phyloP scores from a whole-genome alignment of 2,329 filamentous ascomycete species.

The Aureobasidium mangrovei region DNA sequence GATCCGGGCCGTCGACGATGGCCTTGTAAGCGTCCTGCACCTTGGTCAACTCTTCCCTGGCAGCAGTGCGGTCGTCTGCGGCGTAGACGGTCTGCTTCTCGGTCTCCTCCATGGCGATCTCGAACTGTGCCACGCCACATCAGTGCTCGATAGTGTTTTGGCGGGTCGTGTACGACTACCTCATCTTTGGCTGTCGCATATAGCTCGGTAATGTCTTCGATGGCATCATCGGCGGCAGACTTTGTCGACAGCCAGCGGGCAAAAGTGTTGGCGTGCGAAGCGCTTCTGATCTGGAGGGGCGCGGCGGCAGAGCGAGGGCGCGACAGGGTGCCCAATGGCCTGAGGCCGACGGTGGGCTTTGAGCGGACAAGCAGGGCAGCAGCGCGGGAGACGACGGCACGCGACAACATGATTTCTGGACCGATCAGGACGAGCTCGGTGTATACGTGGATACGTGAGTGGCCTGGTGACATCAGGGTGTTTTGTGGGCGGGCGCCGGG shows the following conservation, averaged over 20 bases:
- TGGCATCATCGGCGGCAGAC: conserved; percentile 29
- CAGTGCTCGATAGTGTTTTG: not conserved
- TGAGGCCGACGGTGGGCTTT: conserved; percentile 14
- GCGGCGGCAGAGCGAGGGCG: conserved; percentile 8
- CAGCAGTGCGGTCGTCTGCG: conserved; percentile 44
- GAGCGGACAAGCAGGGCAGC: conserved; percentile 14
- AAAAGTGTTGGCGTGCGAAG: conserved; percentile 21
- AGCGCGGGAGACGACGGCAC: conserved; percentile 17
- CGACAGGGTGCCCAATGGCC: conserved; percentile 15
- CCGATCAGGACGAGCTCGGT: not conserved
- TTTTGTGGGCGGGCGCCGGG: not conserved
- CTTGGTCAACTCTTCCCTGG: conserved; percentile 43
- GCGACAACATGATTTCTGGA: conserved; percentile 1
- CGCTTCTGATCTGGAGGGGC: conserved; percentile 15
- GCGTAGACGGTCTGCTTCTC: conserved; percentile 49
- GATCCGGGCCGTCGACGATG: conserved; percentile 34
- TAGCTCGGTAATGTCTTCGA: conserved; percentile 35
- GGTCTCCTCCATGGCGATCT: conserved; percentile 44
- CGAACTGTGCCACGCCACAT: conserved; percentile 27
- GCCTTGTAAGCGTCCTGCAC: conserved; percentile 40
- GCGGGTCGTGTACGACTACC: not conserved
- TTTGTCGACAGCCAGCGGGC: conserved; percentile 23
- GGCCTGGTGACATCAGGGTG: conserved; percentile 10
- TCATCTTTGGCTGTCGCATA: conserved; percentile 32
- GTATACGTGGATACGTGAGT: not conserved